phyloP scores from a whole-genome alignment of 1,284 basidiomycete genomes.

The Megacollybia platyphylla region DNA sequence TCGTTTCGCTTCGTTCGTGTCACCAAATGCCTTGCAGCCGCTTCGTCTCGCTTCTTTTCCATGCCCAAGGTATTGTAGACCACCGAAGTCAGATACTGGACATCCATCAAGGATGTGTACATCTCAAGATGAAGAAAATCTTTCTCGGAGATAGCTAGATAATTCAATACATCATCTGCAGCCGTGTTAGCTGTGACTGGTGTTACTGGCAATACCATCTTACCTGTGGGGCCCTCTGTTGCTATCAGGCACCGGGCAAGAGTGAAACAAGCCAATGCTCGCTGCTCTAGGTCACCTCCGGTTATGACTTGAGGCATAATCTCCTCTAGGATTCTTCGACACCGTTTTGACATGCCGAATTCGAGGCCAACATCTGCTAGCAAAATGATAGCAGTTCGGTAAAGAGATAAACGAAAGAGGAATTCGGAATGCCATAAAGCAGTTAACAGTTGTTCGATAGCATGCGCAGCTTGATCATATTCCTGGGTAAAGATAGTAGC shows the following conservation, averaged over 20 bases:
- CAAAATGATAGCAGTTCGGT: constrained; percentile 53
- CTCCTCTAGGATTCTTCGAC: constrained; percentile 52
- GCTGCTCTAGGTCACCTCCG: constrained; percentile 60
- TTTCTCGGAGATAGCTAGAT: constrained; percentile 48
- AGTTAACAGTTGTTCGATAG: constrained; percentile 53
- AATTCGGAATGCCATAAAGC: constrained; percentile 73
- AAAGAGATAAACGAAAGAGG: constrained; percentile 49
- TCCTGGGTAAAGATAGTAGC: constrained; percentile 17
- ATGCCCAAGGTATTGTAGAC: constrained; percentile 58
- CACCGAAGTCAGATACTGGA: constrained; percentile 56
- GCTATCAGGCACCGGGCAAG: constrained; percentile 62
- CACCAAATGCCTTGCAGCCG: constrained; percentile 32
- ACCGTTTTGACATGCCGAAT: constrained; percentile 59
- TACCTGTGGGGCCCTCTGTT: constrained; percentile 20
- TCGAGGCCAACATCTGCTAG: constrained; percentile 67
- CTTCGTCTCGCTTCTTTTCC: constrained; percentile 38
- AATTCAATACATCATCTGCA: constrained; percentile 33
- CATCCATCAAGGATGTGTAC: constrained; percentile 44
- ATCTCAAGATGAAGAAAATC: constrained; percentile 52
- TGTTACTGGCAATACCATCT: constrained; percentile 7
- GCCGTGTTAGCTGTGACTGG: neutral
- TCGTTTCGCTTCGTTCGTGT: constrained; percentile 27
- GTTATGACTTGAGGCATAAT: constrained; percentile 71
- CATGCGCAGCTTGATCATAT: constrained; percentile 44
- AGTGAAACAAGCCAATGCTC: constrained; percentile 62